phyloP scores from a whole-genome alignment of 2,329 filamentous ascomycete genomes.

The Colletotrichum siamense region DNA sequence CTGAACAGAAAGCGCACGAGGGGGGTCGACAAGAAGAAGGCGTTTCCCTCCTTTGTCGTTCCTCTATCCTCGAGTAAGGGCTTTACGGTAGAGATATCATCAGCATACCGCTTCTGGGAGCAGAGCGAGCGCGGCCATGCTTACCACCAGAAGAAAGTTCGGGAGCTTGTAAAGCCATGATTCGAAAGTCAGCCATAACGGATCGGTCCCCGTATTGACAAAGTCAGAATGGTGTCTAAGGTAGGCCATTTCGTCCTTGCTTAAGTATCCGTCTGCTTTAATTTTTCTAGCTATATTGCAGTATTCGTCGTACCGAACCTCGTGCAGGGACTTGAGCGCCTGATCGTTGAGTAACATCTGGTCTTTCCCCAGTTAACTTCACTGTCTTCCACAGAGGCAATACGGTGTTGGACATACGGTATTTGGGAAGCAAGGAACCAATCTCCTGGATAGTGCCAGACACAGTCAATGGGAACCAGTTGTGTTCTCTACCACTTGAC shows the following conservation, averaged over 20 bases:
- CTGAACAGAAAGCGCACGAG: not conserved
- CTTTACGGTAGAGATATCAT: rapidly evolving
- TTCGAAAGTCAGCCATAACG: not conserved
- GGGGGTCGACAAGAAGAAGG: not conserved
- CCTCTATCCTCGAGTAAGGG: not conserved
- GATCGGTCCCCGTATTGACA: not conserved
- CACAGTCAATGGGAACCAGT: not conserved
- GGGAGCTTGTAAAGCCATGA: not conserved
- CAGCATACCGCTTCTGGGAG: not conserved
- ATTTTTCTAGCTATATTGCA: not conserved
- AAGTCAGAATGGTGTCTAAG: not conserved
- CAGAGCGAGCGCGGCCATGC: too few species aligned
- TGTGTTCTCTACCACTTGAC: not conserved
- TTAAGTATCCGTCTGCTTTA: not conserved
- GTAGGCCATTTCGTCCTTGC: not conserved
- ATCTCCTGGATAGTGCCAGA: not conserved
- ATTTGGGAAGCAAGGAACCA: not conserved
- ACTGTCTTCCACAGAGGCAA: not conserved
- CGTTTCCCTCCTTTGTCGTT: rapidly evolving
- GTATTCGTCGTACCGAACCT: not conserved
- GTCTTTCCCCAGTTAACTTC: not conserved
- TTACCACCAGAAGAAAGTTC: not conserved
- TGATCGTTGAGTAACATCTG: not conserved
- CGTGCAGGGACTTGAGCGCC: not conserved
- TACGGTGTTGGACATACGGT: not conserved